Evolutionary conservation across 2,329 filamentous ascomycete species (phyloP).

Genomic region (Calonectria pseudoreteaudii): DNA sequence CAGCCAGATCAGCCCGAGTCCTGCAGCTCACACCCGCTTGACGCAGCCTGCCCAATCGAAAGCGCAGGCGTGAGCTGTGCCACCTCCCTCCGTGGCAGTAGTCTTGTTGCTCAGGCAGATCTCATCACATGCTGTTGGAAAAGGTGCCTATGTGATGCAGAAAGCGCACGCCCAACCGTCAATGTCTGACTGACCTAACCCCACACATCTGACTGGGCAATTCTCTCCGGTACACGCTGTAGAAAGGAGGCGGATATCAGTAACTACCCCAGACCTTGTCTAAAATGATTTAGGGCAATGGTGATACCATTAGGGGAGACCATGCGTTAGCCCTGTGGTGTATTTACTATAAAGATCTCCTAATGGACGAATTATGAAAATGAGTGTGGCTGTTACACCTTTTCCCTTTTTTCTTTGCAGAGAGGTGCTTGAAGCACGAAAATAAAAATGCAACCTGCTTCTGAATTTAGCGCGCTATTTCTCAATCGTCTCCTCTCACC

Average conservation of each 20-base stretch:
- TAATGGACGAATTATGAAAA: too few relatives aligned
- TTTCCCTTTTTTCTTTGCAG: not conserved
- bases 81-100: too few relatives aligned
- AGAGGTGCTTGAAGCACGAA: too few relatives aligned
- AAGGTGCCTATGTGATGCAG: not conserved
- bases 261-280: not conserved
- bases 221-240: not conserved
- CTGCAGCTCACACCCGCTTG: not conserved
- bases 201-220: not conserved
- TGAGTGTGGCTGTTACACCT: not conserved
- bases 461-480: not conserved
- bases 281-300: not conserved
- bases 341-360: not conserved
- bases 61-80: not conserved
- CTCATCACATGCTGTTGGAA: not conserved
- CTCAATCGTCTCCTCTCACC: not conserved
- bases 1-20: not conserved
- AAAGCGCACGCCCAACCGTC: not conserved
- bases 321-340: not conserved
- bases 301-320: not conserved
- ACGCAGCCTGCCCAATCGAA: not conserved
- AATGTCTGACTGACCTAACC: not conserved
- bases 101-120: not conserved
- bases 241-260: not conserved
- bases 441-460: not conserved